Conservation (phyloP, 164 flowering plant species). For the Pachysandra terminalis region DNA sequence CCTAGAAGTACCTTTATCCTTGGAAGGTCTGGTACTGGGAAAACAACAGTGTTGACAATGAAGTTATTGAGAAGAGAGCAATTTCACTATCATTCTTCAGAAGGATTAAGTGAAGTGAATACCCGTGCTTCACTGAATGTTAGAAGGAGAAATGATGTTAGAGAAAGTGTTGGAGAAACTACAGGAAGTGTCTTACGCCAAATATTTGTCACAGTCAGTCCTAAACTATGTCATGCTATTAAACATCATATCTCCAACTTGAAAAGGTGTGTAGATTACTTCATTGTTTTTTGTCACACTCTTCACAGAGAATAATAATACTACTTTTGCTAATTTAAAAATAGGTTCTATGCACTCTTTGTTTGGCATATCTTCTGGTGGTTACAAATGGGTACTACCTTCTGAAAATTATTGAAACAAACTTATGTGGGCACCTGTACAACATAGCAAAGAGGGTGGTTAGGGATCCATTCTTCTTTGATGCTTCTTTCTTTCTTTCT, state of each 20-base stretch:
- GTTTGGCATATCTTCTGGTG: background rate
- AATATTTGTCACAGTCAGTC: constrained; percentile 81
- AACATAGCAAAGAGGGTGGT: background rate
- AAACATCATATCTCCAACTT: constrained; percentile 51
- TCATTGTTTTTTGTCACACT: background rate
- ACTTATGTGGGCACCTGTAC: background rate
- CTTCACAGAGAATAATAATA: background rate
- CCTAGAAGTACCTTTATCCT: constrained; percentile 55
- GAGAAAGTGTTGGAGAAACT: background rate
- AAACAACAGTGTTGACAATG: constrained; percentile 77
- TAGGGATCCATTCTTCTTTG: background rate
- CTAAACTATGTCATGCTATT: constrained; percentile 65
- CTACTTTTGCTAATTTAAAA: background rate
- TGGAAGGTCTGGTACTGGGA: constrained; percentile 91
- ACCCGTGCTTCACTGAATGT: background rate
- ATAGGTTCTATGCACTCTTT: background rate
- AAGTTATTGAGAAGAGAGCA: constrained; percentile 47
- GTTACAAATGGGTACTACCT: background rate
- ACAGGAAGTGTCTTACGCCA: constrained; percentile 39
- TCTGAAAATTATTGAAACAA: background rate
- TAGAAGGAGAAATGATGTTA: background rate
- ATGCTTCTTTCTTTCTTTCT: no score
- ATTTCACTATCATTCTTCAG: constrained; percentile 9
- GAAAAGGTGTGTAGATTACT: constrained; percentile 44
- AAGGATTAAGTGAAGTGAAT: constrained; percentile 25